Percentiles rank a stretch among this genome's conserved stretches.
phyloP scores from a whole-genome alignment of 208 protist genomes.

The Leishmania lainsoni region DNA sequence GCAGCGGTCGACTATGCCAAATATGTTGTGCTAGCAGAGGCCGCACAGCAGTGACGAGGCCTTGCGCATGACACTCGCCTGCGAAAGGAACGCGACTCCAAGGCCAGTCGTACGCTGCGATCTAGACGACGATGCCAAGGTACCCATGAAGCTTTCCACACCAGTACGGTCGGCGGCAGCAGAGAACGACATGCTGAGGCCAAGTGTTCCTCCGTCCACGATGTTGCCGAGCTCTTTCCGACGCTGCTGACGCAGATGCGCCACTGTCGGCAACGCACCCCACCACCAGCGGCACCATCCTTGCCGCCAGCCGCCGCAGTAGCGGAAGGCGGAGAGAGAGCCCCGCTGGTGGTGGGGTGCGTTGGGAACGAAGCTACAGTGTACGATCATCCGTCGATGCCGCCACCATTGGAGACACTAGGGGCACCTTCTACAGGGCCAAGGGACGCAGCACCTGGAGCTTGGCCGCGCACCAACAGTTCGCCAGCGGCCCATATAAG shows the following conservation, averaged over 20 bases:
- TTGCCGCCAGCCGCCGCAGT: conserved; percentile 8
- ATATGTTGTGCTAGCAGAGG: conserved; percentile 41
- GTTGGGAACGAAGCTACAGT: background rate
- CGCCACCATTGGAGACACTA: background rate
- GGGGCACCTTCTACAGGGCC: background rate
- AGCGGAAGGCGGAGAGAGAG: background rate
- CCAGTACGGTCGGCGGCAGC: background rate
- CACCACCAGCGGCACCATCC: conserved; percentile 20
- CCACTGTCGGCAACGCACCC: background rate
- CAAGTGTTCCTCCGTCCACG: conserved; percentile 1
- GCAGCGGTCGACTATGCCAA: conserved; percentile 62
- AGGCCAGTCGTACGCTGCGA: background rate
- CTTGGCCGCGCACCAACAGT: conserved; percentile 14
- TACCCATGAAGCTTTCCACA: background rate
- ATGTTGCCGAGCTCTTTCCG: background rate
- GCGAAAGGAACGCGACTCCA: conserved; percentile 12
- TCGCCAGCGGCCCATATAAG: conserved; percentile 72
- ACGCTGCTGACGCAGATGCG: background rate
- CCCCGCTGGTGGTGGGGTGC: background rate
- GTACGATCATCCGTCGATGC: background rate
- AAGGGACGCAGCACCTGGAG: background rate
- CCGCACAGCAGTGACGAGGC: conserved; percentile 6
- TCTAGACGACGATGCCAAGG: background rate
- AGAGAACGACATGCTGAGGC: background rate
- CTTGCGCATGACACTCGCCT: conserved; percentile 8